Conservation (phyloP, 371 early-diverging fungal genomes). For the Zopfochytrium polystomum region DNA sequence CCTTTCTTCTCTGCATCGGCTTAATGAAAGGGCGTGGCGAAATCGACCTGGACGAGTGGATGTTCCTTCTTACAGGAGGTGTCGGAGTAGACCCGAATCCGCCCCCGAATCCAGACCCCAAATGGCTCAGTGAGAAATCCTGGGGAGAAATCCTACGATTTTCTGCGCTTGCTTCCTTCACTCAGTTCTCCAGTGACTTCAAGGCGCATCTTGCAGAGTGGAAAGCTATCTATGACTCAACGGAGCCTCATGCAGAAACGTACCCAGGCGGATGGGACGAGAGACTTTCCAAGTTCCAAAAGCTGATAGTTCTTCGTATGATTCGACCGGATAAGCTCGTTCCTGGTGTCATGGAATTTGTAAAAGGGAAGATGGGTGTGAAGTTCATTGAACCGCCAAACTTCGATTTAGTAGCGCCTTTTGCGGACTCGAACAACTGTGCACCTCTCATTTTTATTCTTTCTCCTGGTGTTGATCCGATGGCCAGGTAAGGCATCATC, state of each 20-base stretch:
- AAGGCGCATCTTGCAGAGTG: constrained; percentile 22
- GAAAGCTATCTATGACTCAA: constrained; percentile 44
- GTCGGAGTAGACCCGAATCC: constrained; percentile 39
- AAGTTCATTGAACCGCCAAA: constrained; percentile 58
- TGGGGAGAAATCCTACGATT: constrained; percentile 50
- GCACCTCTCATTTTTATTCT: constrained; percentile 59
- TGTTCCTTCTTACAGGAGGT: constrained; percentile 56
- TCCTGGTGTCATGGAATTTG: constrained; percentile 52
- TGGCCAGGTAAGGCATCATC: constrained; percentile 44
- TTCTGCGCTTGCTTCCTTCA: constrained; percentile 42
- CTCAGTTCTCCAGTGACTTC: constrained; percentile 37
- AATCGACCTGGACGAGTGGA: constrained; percentile 52
- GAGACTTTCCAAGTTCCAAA: constrained; percentile 45
- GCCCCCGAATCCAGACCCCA: constrained; percentile 50
- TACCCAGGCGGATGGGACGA: constrained; percentile 49
- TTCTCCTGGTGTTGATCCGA: constrained; percentile 59
- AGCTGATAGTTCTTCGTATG: constrained; percentile 45
- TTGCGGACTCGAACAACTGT: constrained; percentile 48
- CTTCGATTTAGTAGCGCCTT: constrained; percentile 54
- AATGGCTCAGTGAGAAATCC: constrained; percentile 50
- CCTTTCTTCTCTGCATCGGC: constrained; percentile 53
- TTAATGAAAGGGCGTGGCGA: constrained; percentile 47
- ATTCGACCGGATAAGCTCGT: constrained; percentile 54
- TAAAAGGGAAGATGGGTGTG: constrained; percentile 49
- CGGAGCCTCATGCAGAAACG: constrained; percentile 43